These are phyloP conservation scores for Cryptococcus maquisensis DNA, from an alignment of 1,284 basidiomycete species.

Conservation along the genomic window DNA sequence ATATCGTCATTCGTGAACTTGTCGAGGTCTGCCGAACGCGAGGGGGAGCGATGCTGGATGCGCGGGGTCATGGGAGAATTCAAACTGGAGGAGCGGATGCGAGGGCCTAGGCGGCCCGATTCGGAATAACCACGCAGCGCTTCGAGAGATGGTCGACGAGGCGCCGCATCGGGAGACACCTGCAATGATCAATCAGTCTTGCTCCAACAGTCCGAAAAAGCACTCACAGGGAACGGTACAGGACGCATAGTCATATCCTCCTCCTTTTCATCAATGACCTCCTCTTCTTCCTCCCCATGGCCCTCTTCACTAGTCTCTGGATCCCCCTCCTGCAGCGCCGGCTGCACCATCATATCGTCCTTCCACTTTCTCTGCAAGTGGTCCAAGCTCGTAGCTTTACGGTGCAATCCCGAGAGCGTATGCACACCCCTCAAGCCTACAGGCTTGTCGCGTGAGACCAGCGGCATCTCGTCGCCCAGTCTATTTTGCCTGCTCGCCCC, in stretches of 20 bases:
- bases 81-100: slow-evolving; percentile 34
- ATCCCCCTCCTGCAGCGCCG: slow-evolving; percentile 10
- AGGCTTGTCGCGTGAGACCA: slow-evolving; percentile 18
- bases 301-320: slow-evolving; percentile 35
- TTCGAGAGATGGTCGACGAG: slow-evolving; percentile 6
- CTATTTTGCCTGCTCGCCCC: slow-evolving; percentile 9
- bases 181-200: background rate
- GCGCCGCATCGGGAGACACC: background rate
- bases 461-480: slow-evolving; percentile 6
- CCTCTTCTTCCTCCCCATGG: slow-evolving; percentile 35
- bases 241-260: slow-evolving; percentile 49
- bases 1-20: slow-evolving; percentile 27
- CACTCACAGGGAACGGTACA: slow-evolving; percentile 28
- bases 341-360: slow-evolving; percentile 25
- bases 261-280: slow-evolving; percentile 34
- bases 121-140: slow-evolving; percentile 15
- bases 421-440: slow-evolving; percentile 43
- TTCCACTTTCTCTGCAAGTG: slow-evolving; percentile 35
- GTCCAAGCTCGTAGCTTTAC: slow-evolving; percentile 51
- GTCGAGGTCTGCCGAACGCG: slow-evolving; percentile 42
- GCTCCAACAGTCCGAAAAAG: background rate
- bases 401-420: slow-evolving; percentile 51
- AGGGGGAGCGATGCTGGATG: slow-evolving; percentile 32
- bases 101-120: slow-evolving; percentile 5
- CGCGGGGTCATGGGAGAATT: slow-evolving; percentile 33